Evolutionary conservation across 139 green algal genomes (phyloP), one percentile per base, ranked within the genome.

Genomic region (Haematococcus lacustris): DNA sequence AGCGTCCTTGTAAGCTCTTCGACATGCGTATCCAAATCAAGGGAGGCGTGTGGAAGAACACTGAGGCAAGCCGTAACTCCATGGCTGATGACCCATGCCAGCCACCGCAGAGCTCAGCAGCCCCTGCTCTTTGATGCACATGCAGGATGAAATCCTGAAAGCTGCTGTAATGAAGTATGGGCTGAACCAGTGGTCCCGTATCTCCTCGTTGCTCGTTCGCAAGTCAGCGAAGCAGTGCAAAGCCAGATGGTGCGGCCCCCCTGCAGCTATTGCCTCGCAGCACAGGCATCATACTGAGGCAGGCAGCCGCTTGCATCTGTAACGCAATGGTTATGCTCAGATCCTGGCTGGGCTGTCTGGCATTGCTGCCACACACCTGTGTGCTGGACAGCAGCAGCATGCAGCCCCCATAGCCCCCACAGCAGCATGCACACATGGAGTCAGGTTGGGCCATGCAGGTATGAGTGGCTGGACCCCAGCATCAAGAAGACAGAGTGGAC

Each of bases 171-270:
- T 99, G 96, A 99, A 99, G 74, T 97, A 96, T 87, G 91, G 89
- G 13, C 81, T 96, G 0, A 96, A 97, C 76, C 90, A 95, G 78
- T 96, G 90, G 91, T 82, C 93, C 32, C 87, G 93, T 64, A 92
- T 99, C 63, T 96, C 90, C 0, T 97, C 95, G 13, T 88, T 99
- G 61, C 86, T 99, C 7, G 91, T 96, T 13, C 90, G 96, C 35
- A 99, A 99, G 84, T 96, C 89, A 1, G 93, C 96, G 39, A 99
- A 99, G 83, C 96, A 99, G 82, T 99, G 96, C 93, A 99, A 99
- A 72, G 94, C 95, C 13, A 86, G 96, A 66, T 99, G 96, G 96
- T 96, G 80, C 73, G 78, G 67, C 43, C n/a, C n/a, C n/a, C n/a
- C n/a, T n/a, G n/a, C n/a, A n/a, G n/a, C n/a, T n/a, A n/a, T n/a